These are phyloP conservation scores for Entomophthora muscae DNA, from an alignment of 371 early-diverging fungal species.

Conservation along the genomic window DNA sequence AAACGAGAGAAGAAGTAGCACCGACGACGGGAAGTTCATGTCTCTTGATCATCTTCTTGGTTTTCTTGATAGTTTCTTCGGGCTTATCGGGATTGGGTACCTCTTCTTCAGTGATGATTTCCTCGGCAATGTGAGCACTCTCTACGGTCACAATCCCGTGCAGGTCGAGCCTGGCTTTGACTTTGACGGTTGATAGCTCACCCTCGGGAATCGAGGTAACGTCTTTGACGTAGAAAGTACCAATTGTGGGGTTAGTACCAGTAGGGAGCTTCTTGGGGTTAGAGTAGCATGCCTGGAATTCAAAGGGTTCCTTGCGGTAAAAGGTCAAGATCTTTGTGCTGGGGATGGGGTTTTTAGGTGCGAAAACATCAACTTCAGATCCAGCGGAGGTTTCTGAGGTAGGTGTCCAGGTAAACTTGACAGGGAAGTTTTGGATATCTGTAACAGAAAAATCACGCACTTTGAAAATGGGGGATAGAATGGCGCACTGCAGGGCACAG, in stretches of 20 bases:
- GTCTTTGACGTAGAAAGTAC: conserved; percentile 40
- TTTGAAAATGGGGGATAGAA: conserved; percentile 92
- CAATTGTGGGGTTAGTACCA: conserved; percentile 53
- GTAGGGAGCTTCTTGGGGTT: conserved; percentile 40
- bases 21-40: conserved; percentile 59
- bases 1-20: conserved; percentile 34
- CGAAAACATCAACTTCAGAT: conserved; percentile 51
- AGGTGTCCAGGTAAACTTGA: conserved; percentile 51
- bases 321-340: conserved; percentile 77
- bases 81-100: conserved; percentile 8
- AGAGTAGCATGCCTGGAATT: conserved; percentile 55
- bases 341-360: conserved; percentile 53
- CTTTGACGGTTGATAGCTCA: conserved; percentile 52
- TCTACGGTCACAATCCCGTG: conserved; percentile 51
- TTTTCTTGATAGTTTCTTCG: conserved; percentile 21
- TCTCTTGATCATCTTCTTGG: conserved; percentile 81
- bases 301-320: conserved; percentile 60
- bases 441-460: conserved; percentile 87
- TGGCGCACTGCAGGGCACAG: conserved; percentile 92
- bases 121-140: conserved; percentile 77
- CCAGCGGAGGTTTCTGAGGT: conserved; percentile 38
- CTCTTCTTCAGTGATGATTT: conserved; percentile 51
- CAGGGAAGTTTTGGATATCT: conserved; percentile 69
- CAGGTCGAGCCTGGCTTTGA: conserved; percentile 48
- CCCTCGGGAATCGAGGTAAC: conserved; percentile 23